Evolutionary conservation across 306 rosid genomes (phyloP), one percentile per base, ranked within the genome.

Genomic region (Vigna radiata): DNA sequence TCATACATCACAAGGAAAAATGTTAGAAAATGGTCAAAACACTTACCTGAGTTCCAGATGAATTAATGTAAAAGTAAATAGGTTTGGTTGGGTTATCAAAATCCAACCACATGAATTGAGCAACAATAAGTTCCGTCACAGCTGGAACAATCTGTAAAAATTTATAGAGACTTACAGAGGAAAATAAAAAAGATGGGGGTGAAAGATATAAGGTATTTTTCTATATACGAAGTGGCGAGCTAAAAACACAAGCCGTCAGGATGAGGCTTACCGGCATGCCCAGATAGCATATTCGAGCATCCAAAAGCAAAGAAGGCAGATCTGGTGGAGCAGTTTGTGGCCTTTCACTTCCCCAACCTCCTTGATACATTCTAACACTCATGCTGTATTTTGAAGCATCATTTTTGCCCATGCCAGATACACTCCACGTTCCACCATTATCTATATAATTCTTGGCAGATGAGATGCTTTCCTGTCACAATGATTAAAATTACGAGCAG

Each of bases 41-140:
- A 67, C 77, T 73, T 79, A 91, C 98, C 96, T 89, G 99, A 43
- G 96, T 92, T 73, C 99, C 99, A 48, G 96, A 9, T 14, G 98
- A 96, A 81, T 96, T 96, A 70, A 96, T 92, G 86, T 96, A 96
- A 58, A 96, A 67, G 79, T 92, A 88, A 75, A 96, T 86, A 54
- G 98, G 99, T 82, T 96, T 92, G 15, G 76, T 29, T 72, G 91
- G 88, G 84, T 91, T 81, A 69, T 96, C 97, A 85, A 87, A 92
- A 86, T 91, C 97, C 90, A 96, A 86, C 92, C 93, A 96, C 97
- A 96, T 86, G 77, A 96, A 89, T 62, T 96, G 93, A 71, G 97
- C 97, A 83, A 91, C 77, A 81, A 95, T 78, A 74, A 95, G 98
- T 84, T 95, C 99, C n/a, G 99, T 87, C 49, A 95, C 99, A 48